Base-by-base conservation (phyloP, 345 rosid species). In the Populus euphratica region DNA sequence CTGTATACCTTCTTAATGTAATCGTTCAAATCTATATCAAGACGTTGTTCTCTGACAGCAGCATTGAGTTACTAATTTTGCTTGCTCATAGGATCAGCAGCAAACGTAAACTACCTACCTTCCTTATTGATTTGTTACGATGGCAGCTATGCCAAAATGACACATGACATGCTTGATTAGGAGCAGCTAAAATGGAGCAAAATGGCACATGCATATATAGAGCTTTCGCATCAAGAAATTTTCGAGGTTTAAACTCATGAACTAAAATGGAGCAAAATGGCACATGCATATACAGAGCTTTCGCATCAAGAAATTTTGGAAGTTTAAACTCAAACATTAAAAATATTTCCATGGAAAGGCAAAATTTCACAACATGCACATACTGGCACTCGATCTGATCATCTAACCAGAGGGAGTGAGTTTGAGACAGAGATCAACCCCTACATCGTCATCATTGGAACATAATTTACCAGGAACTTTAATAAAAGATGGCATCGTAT, bases 401-500 rank as follows among this genome's bases (percentile, higher is more conserved):
- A 63, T 20, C 61, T 78, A 79, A 82, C 78, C 78, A 3, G 88
- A 79, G 23, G 86, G 82, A 41, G 79, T 80, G 67, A 88, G 91
- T 80, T 86, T 88, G 54, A 88, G 87, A 72, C 86, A 80, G 41
- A 88, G 89, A 78, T 86, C 89, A 49, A 82, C 67, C n/a, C 85
- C 88, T 6, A 62, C 72, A 54, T 80, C 86, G 44, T 47, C 70
- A 35, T 80, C 72, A 21, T 76, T 77, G 33, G 87, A 74, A 59
- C 79, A 43, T 18, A 71, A 36, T 76, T 81, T 75, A 39, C 70
- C 75, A 5, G 87, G 72, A 72, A 84, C 72, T 25, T 78, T 77
- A 18, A 33, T 71, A 25, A 56, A 76, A 3, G 69, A 36, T 6
- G 82, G 65, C 35, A 25, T 16, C 44, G 82, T 27, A 62, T 76